Conservation (phyloP, 306 rosid species). For the Acacia acuminata region DNA sequence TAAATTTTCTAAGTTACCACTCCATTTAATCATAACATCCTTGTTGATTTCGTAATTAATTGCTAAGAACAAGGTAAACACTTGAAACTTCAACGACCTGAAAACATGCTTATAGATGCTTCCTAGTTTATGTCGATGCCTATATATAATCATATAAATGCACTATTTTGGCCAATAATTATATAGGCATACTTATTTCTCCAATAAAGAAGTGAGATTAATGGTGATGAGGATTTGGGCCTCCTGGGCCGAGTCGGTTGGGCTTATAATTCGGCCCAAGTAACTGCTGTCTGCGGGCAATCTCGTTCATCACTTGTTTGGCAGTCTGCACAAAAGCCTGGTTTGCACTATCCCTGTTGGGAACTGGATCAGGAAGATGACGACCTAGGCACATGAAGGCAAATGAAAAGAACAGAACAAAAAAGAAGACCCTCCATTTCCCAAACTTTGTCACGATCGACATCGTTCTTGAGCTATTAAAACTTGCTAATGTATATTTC, state of each 20-base stretch:
- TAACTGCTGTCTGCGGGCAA: conserved; percentile 32
- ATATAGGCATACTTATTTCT: not conserved
- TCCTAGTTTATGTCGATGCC: not conserved
- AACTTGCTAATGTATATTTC: not conserved
- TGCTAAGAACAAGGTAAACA: not conserved
- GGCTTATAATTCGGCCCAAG: conserved; percentile 30
- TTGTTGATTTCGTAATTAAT: not conserved
- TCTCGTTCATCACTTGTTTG: conserved; percentile 42
- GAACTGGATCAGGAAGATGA: conserved; percentile 4
- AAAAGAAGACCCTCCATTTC: conserved; percentile 20
- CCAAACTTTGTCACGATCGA: not conserved
- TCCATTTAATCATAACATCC: not conserved
- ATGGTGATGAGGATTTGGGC: conserved; percentile 55
- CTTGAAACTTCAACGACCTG: not conserved
- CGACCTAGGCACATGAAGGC: conserved; percentile 30
- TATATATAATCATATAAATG: not conserved
- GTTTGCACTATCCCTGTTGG: not conserved
- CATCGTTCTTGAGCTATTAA: not conserved
- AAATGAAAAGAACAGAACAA: conserved; percentile 37
- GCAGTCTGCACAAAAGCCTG: conserved; percentile 29
- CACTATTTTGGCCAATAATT: not conserved
- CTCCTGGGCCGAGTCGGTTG: conserved; percentile 47
- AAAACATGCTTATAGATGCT: not conserved
- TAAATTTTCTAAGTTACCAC: not conserved
- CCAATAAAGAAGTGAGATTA: not conserved